A percentile compares a stretch with the other conserved stretches of the same genome.
Evolutionary conservation across 2,329 filamentous ascomycete genomes (phyloP).

Genomic region (Coniochaeta sp.): DNA sequence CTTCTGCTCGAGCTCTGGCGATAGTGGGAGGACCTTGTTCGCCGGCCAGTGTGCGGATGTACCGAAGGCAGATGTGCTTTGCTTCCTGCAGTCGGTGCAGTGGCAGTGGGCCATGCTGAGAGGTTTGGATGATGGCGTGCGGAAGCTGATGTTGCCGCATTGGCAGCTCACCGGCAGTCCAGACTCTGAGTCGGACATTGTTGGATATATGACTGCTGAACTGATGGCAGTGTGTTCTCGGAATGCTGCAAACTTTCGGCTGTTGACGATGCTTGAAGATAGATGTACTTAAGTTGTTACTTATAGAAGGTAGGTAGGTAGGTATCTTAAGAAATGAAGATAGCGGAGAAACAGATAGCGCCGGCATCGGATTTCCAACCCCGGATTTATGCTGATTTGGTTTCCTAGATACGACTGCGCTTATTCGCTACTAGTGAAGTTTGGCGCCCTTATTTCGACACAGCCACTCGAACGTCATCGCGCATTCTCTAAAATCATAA

Average conservation of each 20-base stretch:
- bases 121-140: constrained; percentile 14
- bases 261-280: background rate
- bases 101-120: constrained; percentile 35
- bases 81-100: constrained; percentile 36
- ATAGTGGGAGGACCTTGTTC: constrained; percentile 31
- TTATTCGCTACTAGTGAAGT: no score
- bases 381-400: background rate
- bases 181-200: background rate
- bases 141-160: constrained; percentile 1
- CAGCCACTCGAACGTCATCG: no score
- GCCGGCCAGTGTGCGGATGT: constrained; percentile 35
- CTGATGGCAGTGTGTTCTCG: background rate
- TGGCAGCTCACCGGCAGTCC: constrained; percentile 3
- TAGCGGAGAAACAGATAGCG: background rate
- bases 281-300: background rate
- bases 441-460: no score
- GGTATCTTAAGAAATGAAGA: background rate
- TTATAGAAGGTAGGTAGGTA: no score
- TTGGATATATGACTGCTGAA: background rate
- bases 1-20: constrained; percentile 20
- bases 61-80: constrained; percentile 37
- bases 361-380: background rate
- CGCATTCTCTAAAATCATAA: no score
- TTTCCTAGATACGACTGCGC: no score
- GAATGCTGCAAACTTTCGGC: background rate